These are phyloP conservation scores for Carpinus viminea DNA, from an alignment of 306 rosid species.

Conservation along the genomic window DNA sequence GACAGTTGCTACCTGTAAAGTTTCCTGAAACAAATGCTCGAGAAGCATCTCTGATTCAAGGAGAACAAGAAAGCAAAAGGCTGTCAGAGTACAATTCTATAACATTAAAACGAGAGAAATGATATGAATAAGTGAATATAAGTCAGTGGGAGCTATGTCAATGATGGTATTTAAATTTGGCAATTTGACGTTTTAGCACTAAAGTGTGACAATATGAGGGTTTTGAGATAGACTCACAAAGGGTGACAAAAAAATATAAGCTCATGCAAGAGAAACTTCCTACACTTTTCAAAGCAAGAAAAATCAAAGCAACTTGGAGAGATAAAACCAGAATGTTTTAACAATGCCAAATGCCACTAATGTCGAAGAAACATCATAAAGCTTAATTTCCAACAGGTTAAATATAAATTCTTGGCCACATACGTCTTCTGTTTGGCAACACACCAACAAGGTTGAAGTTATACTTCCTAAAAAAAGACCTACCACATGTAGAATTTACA, in stretches of 20 bases:
- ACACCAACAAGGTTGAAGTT: neutral
- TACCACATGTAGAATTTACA: neutral
- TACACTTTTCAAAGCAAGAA: too few species aligned
- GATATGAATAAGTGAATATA: neutral
- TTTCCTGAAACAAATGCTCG: conserved; percentile 98
- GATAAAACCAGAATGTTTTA: neutral
- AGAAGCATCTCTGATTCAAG: conserved; percentile 78
- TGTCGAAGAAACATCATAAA: neutral
- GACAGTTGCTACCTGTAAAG: conserved; percentile 70
- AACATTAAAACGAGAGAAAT: neutral
- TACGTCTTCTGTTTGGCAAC: neutral
- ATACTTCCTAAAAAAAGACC: neutral
- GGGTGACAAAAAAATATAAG: neutral
- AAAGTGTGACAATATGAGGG: neutral
- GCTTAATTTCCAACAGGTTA: too few species aligned
- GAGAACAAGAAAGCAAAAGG: conserved; percentile 15
- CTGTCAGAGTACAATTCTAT: conserved; percentile 6
- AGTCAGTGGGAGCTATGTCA: neutral
- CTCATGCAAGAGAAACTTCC: neutral
- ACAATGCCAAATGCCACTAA: neutral
- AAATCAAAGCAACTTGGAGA: neutral
- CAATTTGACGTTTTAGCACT: neutral
- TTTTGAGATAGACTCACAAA: neutral
- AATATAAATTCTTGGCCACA: neutral
- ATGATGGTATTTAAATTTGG: neutral